Conservation (phyloP, 2,329 filamentous ascomycete species). For the Pseudogymnoascus pannorum region DNA sequence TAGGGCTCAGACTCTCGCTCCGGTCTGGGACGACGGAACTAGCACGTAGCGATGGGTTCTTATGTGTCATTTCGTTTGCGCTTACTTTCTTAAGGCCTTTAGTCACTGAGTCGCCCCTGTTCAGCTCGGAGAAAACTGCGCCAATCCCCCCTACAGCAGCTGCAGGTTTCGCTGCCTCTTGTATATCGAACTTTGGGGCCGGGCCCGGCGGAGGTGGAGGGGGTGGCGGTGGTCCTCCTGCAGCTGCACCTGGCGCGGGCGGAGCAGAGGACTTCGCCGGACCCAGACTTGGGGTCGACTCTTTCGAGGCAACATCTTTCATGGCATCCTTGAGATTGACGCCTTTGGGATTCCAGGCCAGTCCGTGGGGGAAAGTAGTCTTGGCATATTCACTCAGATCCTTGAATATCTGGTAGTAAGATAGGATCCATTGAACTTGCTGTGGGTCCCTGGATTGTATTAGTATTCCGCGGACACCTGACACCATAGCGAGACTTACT, state of each 20-base stretch:
- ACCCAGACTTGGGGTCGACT: slow-evolving; percentile 32
- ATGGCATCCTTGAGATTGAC: slow-evolving; percentile 62
- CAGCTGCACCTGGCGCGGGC: slow-evolving; percentile 46
- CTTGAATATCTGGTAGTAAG: slow-evolving; percentile 88
- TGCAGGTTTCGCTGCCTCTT: slow-evolving; percentile 31
- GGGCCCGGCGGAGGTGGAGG: slow-evolving; percentile 66
- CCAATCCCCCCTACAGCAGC: slow-evolving; percentile 57
- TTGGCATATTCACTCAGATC: slow-evolving; percentile 78
- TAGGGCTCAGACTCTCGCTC: slow-evolving; percentile 44
- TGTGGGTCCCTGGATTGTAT: slow-evolving; percentile 55
- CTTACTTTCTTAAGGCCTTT: slow-evolving; percentile 88
- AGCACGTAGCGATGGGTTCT: slow-evolving; percentile 82
- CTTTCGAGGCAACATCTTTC: slow-evolving; percentile 52
- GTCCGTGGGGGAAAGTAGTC: slow-evolving; percentile 68
- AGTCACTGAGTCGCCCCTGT: slow-evolving; percentile 83
- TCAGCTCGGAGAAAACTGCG: slow-evolving; percentile 87
- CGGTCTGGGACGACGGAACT: slow-evolving; percentile 59
- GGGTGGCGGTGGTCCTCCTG: slow-evolving; percentile 52
- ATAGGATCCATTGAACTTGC: slow-evolving; percentile 81
- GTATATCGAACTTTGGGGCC: slow-evolving; percentile 57
- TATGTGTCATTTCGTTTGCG: slow-evolving; percentile 94
- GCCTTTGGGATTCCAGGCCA: slow-evolving; percentile 80
- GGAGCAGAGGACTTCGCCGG: slow-evolving; percentile 31
- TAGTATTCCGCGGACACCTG: slow-evolving; percentile 10
- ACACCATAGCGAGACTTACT: slow-evolving; percentile 37